Evolutionary conservation across 1,139 yeast genomes (phyloP), one percentile per base, ranked within the genome.

Genomic region (Chernovozyma aurita): DNA sequence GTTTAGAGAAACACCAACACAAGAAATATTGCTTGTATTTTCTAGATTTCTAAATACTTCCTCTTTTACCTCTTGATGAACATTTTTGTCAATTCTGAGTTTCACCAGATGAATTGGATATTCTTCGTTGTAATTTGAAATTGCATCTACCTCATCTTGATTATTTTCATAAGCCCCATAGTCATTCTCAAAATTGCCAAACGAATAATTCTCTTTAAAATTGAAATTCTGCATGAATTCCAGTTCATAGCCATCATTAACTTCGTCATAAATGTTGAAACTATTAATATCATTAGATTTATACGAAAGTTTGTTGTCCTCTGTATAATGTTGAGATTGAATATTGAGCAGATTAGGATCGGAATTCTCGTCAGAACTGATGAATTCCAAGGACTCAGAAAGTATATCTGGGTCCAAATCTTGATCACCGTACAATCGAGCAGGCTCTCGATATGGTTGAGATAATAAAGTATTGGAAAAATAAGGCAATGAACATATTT

Each of bases 401-500:
- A 9, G 4, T 33, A 12, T 30, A 13, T 25, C 25, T 28, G 11
- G 8, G 6, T 16, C 28, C 6, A 11, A 16, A 14, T 6, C 15
- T 18, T n/a, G 18, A 27, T 27, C 28, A 18, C 30, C 29, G 18
- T n/a, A 31, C 20, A 24, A 25, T 21, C 42, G 38, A 24, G 34
- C 35, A 15, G 47, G 53, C 20, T 43, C 51, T 16, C 33, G 28
- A 27, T 47, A 46, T 5, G 44, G 41, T 11, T 27, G 21, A 4
- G 49, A 36, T 4, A 44, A 38, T 12, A 37, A 33, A 5, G 79
- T 66, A 16, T 64, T 64, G 37, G 59, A 57, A 53, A 83, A 83
- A 51, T 77, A 84, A 0, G 72, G 60, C 73, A 76, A 63, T 12
- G 59, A 37, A 39, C 77, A 62, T 21, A 82, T 43, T 5, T 56